Evolutionary conservation across 257 asterid genomes (phyloP), one percentile per base, ranked within the genome.

Genomic region (Plantago ovata): DNA sequence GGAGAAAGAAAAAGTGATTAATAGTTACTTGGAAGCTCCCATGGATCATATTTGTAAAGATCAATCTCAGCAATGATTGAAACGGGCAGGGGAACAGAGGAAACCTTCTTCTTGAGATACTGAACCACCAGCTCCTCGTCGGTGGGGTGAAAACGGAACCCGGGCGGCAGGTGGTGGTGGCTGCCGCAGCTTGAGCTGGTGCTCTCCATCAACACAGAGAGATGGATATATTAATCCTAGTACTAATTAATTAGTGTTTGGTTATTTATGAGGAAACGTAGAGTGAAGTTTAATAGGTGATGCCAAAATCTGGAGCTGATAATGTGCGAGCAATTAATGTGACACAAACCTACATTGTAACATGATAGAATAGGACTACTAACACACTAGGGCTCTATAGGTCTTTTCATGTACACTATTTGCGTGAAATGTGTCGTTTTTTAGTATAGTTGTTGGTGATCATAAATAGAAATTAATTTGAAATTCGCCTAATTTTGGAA

Each of bases 41-140:
- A 78, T 7, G 84, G 80, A 49, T 78, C 84, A 38, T 56, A 78
- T 50, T 74, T 76, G 71, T 72, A 76, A 66, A 76, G 76, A 69
- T 76, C 78, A 14, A 76, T 40, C 49, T 76, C 82, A 6, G 78
- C 67, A 49, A 78, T 78, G 69, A 78, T 74, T 10, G 66, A 54
- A 38, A 60, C 78, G 2, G 83, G 80, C 20, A 77, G 58, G 14
- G 80, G 75, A 33, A 47, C 71, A 39, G 78, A 64, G 60, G 77
- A 78, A 9, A 59, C 80, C 53, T 65, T 67, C 19, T 77, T 74
- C 61, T 77, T 67, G 53, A 77, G 80, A 10, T 77, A 77, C 69
- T 77, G 78, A 54, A 77, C 78, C 47, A 77, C 58, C 9, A 77
- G 83, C 67, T 77, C 83, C 62, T 70, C 83, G 61, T 77, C 83